Base-by-base conservation (phyloP, 2,329 filamentous ascomycete species). In the Fusarium ramigenum region DNA sequence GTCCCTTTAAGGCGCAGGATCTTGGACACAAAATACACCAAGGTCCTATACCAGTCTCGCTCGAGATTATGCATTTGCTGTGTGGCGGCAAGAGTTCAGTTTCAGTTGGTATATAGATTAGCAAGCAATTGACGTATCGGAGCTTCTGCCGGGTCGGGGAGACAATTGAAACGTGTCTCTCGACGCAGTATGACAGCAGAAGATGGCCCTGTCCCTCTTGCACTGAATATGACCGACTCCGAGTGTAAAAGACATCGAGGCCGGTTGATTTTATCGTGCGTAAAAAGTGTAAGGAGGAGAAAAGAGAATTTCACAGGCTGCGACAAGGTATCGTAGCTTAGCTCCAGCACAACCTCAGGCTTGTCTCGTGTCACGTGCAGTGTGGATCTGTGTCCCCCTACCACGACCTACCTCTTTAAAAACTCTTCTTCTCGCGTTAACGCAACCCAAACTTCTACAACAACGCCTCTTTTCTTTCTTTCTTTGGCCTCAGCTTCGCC, bases 261-360 rank as follows among this genome's bases (percentile, higher is more conserved):
- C 83, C 86, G 87, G 87, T 90, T 90, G 88, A 90, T 90, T 87
- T 89, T 85, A 85, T 88, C 83, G 86, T 89, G 88, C 87, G 63
- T 77, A 30, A 78, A 78, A 84, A 83, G 86, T 88, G 83, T 87
- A 60, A 70, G 50, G 79, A 79, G 79, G 76, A 76, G 78, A 75
- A 75, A 73, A 60, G 63, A 50, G 46, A 66, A 40, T 30, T 39
- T 61, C 32, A 39, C 40, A 32, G n/a, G 5, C 39, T 25, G n/a
- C 15, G 39, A 34, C 47, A 37, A 8, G 34, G 34, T 34, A 34
- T 34, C 14, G 14, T 34, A 36, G 15, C 34, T 39, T 40, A 40
- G 25, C 23, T 42, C 25, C 32, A 36, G 40, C 59, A 58, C 59
- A 58, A 30, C n/a, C 40, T 43, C 43, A 46, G 47, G 30, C 43